Evolutionary conservation across 352 stramenopile genomes (phyloP).

Genomic region (Phytophthora aleatoria): DNA sequence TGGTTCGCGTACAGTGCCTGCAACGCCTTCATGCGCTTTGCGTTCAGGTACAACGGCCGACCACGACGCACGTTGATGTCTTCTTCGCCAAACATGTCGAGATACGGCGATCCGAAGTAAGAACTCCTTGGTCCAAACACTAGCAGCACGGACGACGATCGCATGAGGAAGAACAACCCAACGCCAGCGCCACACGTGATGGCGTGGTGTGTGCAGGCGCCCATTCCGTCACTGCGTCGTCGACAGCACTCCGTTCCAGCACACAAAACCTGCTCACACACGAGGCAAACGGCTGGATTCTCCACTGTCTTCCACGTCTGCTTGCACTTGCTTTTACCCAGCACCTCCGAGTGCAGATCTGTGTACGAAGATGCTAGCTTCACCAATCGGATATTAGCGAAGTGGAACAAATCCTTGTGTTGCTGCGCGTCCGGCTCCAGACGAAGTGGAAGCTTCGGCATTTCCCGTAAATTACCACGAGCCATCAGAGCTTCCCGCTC

Average conservation of each 20-base stretch:
- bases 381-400: conserved; percentile 70
- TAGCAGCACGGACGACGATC: conserved; percentile 76
- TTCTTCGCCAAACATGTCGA: conserved; percentile 91
- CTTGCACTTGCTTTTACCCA: conserved; percentile 75
- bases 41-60: conserved; percentile 74
- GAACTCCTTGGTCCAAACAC: conserved; percentile 75
- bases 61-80: conserved; percentile 84
- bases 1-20: conserved; percentile 79
- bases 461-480: conserved; percentile 49
- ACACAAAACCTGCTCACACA: conserved; percentile 80
- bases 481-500: conserved; percentile 35
- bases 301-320: conserved; percentile 75
- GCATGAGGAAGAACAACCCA: conserved; percentile 85
- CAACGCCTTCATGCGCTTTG: conserved; percentile 74
- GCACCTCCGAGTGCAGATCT: conserved; percentile 74
- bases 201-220: conserved; percentile 76
- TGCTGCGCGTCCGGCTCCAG: conserved; percentile 43
- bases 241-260: conserved; percentile 84
- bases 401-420: conserved; percentile 48
- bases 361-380: conserved; percentile 74
- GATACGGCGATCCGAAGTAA: conserved; percentile 86
- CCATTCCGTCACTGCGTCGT: conserved; percentile 66
- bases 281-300: conserved; percentile 79
- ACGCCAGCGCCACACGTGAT: conserved; percentile 74
- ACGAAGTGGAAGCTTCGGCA: conserved; percentile 64